phyloP scores from a whole-genome alignment of 805 yeast species.

The Saccharomyces mikatae region DNA sequence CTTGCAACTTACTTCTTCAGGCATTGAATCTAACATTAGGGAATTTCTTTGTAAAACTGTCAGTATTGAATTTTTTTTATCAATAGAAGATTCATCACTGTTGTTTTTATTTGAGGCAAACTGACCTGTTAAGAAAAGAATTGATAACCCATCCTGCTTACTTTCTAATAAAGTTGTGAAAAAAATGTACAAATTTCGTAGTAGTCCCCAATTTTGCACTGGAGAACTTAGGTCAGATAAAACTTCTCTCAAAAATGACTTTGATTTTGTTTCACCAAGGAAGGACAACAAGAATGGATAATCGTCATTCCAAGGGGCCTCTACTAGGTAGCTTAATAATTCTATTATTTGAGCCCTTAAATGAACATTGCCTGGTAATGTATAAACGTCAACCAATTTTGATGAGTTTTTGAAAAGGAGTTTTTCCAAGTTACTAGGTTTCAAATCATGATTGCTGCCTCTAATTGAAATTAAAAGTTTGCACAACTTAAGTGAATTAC shows the following conservation, averaged over 20 bases:
- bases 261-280: constrained; percentile 59
- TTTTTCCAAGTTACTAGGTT: constrained; percentile 61
- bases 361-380: constrained; percentile 22
- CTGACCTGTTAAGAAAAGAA: constrained; percentile 50
- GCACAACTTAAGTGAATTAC: constrained; percentile 46
- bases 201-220: constrained; percentile 44
- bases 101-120: constrained; percentile 34
- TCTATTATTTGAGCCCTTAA: constrained; percentile 47
- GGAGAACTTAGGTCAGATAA: constrained; percentile 52
- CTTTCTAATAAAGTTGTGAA: constrained; percentile 62
- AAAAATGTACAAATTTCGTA: constrained; percentile 52
- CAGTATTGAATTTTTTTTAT: constrained; percentile 37
- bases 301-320: constrained; percentile 47
- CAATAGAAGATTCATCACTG: constrained; percentile 2
- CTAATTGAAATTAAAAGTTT: constrained; percentile 51
- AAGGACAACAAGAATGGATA: constrained; percentile 79
- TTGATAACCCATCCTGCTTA: constrained; percentile 70
- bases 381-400: constrained; percentile 49
- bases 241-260: constrained; percentile 50
- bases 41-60: constrained; percentile 49
- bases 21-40: constrained; percentile 43
- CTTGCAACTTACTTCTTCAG: constrained; percentile 57
- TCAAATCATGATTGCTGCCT: constrained; percentile 28
- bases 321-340: constrained; percentile 49
- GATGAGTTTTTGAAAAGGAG: constrained; percentile 49